phyloP scores from a whole-genome alignment of 176 grass and related monocot genomes.

The Otatea glauca region DNA sequence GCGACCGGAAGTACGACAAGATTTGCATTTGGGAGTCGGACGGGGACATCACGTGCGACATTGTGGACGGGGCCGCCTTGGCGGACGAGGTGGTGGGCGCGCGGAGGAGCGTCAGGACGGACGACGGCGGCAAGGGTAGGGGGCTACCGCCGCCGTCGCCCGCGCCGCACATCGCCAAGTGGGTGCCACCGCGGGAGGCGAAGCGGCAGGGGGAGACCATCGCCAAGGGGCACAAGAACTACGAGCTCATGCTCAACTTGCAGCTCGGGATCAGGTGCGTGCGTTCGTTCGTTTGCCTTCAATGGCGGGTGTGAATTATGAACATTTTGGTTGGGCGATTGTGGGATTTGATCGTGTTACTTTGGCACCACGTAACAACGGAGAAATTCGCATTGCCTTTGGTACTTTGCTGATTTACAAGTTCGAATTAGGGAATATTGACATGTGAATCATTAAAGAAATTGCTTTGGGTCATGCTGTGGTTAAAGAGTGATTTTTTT shows the following conservation, averaged over 20 bases:
- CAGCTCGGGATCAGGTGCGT: constrained; percentile 93
- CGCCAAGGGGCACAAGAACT: constrained; percentile 86
- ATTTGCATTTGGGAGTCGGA: constrained; percentile 76
- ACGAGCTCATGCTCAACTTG: constrained; percentile 95
- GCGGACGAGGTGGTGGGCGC: constrained; percentile 24
- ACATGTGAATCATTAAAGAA: constrained; percentile 6
- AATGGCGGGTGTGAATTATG: not conserved
- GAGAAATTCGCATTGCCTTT: constrained; percentile 19
- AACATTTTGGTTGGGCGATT: not conserved
- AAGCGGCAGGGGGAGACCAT: constrained; percentile 91
- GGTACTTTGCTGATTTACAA: constrained; percentile 17
- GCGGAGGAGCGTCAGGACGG: constrained; percentile 42
- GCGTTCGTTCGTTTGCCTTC: not conserved
- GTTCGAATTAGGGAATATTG: not conserved
- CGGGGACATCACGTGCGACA: constrained; percentile 77
- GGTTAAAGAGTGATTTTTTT: not conserved
- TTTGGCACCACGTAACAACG: not conserved
- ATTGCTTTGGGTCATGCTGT: not conserved
- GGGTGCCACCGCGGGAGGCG: constrained; percentile 54
- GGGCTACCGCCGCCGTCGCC: constrained; percentile 32
- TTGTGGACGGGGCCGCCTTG: constrained; percentile 56
- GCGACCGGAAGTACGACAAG: constrained; percentile 67
- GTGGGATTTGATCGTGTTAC: constrained; percentile 1
- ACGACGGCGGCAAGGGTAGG: constrained; percentile 25
- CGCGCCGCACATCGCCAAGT: constrained; percentile 46